Evolutionary conservation across 2,329 filamentous ascomycete genomes (phyloP), one percentile per base, ranked within the genome.

Genomic region (Torrubiellomyces zombiae): DNA sequence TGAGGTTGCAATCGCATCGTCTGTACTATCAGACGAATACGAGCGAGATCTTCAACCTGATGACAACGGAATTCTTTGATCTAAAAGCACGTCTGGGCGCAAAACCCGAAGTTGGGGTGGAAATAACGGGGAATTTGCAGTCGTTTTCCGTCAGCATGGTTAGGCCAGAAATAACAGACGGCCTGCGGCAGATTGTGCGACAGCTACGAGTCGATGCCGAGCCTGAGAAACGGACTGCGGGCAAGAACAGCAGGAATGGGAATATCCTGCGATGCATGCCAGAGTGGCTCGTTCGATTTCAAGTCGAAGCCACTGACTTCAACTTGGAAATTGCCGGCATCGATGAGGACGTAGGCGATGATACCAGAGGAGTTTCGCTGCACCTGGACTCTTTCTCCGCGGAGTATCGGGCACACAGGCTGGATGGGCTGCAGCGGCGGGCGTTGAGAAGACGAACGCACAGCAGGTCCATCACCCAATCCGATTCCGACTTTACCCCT

Each of bases 1-100:
- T 91, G 44, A 67, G 89, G 22, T 58, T 95, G 29, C 75, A 86
- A 33, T 79, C 81, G 1, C 83, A 94, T 44, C 70, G 82, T 35
- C 63, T 98, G 1, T 98, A 95, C 48, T 98, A 98, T 44, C 91
- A 94, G 43, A 93, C 83, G 1, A 75, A 77, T 13, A 68, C 72
- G 7, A 79, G 83, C 5, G 70, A 73, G 31, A 75, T 82, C 25
- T 86, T 93, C 42, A 82, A 93, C 40, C 60, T 98, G 5, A 64
- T 95, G 3, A 72, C 83, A 18, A 91, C 78, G 0, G 86, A 98
- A 41, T 78, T 75, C 2, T 67, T 94, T 29, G 89, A 98, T 40
- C 50, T 94, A 28, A 93, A 86, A 41, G 56, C 80, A 1, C 77
- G 93, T 40, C 55, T 95, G 9, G 86, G 71, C 34, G 86, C 86